Conservation (phyloP, 345 rosid species). For the Noccaea caerulescens region DNA sequence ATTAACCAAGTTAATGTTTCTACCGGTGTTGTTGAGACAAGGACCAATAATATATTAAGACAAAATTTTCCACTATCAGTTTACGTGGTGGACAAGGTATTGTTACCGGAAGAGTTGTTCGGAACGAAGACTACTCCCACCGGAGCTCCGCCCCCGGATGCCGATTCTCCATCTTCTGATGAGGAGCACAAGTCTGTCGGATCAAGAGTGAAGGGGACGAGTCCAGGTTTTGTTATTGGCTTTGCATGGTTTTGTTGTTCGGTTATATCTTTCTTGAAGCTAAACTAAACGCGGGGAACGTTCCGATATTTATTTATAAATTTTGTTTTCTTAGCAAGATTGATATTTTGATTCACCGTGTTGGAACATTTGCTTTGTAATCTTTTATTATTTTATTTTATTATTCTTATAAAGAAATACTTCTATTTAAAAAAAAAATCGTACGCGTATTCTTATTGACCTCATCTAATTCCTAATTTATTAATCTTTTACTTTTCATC, state of each 20-base stretch:
- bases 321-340: neutral
- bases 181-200: slow-evolving; percentile 29
- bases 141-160: slow-evolving; percentile 48
- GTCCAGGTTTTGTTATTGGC: slow-evolving; percentile 51
- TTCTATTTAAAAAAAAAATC: neutral
- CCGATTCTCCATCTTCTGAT: slow-evolving; percentile 40
- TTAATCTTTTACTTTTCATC: no score
- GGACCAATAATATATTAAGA: slow-evolving; percentile 51
- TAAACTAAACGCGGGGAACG: neutral
- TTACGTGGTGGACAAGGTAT: slow-evolving; percentile 69
- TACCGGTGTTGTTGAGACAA: slow-evolving; percentile 59
- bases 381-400: neutral
- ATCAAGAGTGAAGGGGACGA: slow-evolving; percentile 39
- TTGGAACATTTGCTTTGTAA: neutral
- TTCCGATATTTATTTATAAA: neutral
- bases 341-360: neutral
- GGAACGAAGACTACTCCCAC: slow-evolving; percentile 46
- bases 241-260: slow-evolving; percentile 42
- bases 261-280: neutral
- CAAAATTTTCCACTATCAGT: slow-evolving; percentile 57
- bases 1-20: slow-evolving; percentile 77
- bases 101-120: slow-evolving; percentile 60
- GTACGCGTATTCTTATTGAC: no score
- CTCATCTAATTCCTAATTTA: no score
- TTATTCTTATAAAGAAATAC: neutral